Base-by-base conservation (phyloP, 2,329 filamentous ascomycete genomes). In the Neurospora sp. region DNA sequence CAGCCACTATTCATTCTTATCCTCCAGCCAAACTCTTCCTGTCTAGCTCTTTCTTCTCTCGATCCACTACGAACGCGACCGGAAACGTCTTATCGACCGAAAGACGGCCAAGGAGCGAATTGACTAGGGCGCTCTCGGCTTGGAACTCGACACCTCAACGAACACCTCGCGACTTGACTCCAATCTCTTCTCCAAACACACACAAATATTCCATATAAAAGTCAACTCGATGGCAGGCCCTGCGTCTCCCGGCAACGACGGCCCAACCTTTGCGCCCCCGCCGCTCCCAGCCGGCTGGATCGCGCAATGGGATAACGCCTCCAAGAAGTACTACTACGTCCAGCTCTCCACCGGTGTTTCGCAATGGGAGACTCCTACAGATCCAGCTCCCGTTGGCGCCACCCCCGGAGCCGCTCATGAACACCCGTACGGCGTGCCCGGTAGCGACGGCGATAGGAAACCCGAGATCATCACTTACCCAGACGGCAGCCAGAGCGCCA, bases 341-440 rank as follows among this genome's bases (percentile, higher is more conserved):
- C 89, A 92, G 79, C 86, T 92, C 69, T 89, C 88, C 68, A 92
- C 89, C 8, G 90, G 90, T 66, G 83, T 87, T 43, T 91, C 89
- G 72, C 89, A 92, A 79, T 92, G 90, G 90, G 89, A 92, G n/a
- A 84, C 86, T 39, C 90, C 90, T 39, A 91, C 87, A 15, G 83
- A 87, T 70, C 84, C 89, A 67, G 89, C 86, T 8, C 88, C 87
- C 65, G 84, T 86, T 28, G 87, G 88, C 72, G 86, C 87, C 73
- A 89, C 86, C 43, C 89, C 86, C 66, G 85, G 81, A 72, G 84
- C 83, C 70, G 82, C 79, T 68, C 75, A 78, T 71, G 87, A 90
- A 23, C 88, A 91, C 75, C 89, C 89, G 5, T 91, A 89, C 79
- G 87, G 87, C 70, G 81, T 83, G 12, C 86, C 85, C 39, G 52